These are phyloP conservation scores for Coemansia sp. DNA, from an alignment of 192 early-diverging fungal species.

Conservation along the genomic window DNA sequence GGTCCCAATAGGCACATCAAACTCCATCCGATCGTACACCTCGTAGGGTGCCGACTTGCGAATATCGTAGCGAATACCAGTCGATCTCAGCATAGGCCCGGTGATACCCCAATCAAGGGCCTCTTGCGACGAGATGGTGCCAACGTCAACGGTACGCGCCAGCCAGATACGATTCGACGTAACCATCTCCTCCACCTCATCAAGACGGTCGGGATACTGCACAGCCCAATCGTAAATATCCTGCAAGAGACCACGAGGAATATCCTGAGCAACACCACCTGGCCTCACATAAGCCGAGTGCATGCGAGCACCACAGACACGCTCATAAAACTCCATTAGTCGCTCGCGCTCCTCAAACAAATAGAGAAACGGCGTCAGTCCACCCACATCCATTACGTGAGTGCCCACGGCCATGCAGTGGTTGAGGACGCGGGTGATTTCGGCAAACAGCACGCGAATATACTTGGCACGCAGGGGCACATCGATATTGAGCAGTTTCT, in stretches of 20 bases:
- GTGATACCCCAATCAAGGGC: slow-evolving; percentile 91
- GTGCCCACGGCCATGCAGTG: slow-evolving; percentile 98
- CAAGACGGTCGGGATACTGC: slow-evolving; percentile 82
- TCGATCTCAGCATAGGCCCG: slow-evolving; percentile 93
- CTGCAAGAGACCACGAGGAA: slow-evolving; percentile 90
- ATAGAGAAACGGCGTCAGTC: slow-evolving; percentile 97
- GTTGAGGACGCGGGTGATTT: slow-evolving; percentile 97
- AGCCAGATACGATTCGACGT: slow-evolving; percentile 96
- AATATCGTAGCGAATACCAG: slow-evolving; percentile 91
- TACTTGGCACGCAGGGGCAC: slow-evolving; percentile 91
- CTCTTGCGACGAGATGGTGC: slow-evolving; percentile 82
- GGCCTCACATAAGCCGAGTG: slow-evolving; percentile 96
- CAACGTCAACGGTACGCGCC: slow-evolving; percentile 80
- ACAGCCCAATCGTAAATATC: slow-evolving; percentile 96
- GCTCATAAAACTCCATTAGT: slow-evolving; percentile 99
- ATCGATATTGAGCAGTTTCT: slow-evolving; percentile 98
- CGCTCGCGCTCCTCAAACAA: slow-evolving; percentile 99
- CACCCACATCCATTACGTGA: slow-evolving; percentile 97
- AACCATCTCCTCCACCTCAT: slow-evolving; percentile 94
- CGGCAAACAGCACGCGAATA: slow-evolving; percentile 95
- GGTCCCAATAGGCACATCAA: slow-evolving; percentile 93
- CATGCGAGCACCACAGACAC: slow-evolving; percentile 97
- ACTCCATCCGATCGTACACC: slow-evolving; percentile 92
- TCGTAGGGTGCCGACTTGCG: slow-evolving; percentile 93
- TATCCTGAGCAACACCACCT: slow-evolving; percentile 90